Base-by-base conservation (phyloP, 2,329 filamentous ascomycete species). In the Epichloe uncinata region DNA sequence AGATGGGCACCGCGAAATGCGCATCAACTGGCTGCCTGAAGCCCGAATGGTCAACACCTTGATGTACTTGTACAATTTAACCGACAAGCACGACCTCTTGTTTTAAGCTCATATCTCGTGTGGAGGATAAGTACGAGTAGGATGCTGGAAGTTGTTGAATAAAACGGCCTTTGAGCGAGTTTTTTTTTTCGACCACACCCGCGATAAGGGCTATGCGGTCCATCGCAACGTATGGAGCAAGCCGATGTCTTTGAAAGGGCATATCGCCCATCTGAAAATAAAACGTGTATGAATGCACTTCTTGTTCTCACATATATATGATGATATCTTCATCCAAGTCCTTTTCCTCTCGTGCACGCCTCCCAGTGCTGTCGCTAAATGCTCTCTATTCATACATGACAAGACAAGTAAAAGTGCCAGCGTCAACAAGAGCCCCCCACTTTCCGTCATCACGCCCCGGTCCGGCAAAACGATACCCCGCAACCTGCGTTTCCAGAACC, bases 21-120 rank as follows among this genome's bases (percentile, higher is more conserved):
- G 60, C 47, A 35, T 57, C 57, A 37, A 64, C 12, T 44, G 26
- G 1, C 56, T n/a, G n/a, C n/a, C 58, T 9, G 51, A 51, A 9
- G 62, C 61, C 4, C 60, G 53, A n/a, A 64, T 58, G 47, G 55
- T 58, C 34, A 64, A 55, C 13, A 63, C 58, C 45, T 64, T 61
- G 26, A 62, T 41, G 49, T 62, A 61, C 46, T 65, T 61, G 48
- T 63, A 63, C 40, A 64, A 57, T 48, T 62, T 64, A 43, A 59
- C 62, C 8, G 55, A 48, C 43, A 63, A 60, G 42, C 57, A 64
- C 6, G 60, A 34, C 12, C 42, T 40, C 15, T 50, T 15, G 50
- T 42, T 4, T 34, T 35, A 3, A 36, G 18, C 6, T 53, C 44
- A 11, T 54, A 36, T 11, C 22, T 33, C 3, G 54, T 49, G 5